Evolutionary conservation across 345 rosid genomes (phyloP).

Genomic region (Mangifera indica): DNA sequence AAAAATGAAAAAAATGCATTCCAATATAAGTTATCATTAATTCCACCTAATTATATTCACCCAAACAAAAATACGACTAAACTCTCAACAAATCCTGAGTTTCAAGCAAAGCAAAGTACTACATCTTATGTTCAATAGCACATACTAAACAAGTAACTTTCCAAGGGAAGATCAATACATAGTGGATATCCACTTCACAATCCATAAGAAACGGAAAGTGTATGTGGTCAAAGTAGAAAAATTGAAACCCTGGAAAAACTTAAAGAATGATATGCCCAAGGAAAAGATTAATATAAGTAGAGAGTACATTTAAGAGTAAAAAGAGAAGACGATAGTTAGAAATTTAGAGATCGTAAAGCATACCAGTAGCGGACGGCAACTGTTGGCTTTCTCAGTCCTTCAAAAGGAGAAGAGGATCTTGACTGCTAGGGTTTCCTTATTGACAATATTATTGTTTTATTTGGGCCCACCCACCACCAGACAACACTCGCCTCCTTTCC

Average conservation of each 20-base stretch:
- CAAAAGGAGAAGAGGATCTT: background rate
- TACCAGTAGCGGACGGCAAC: background rate
- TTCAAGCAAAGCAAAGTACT: background rate
- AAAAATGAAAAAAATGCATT: background rate
- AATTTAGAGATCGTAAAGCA: background rate
- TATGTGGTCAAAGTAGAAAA: background rate
- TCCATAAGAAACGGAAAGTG: background rate
- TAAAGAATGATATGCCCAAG: background rate
- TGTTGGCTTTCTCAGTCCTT: background rate
- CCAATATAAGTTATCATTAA: background rate
- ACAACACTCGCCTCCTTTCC: background rate
- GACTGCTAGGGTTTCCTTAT: background rate
- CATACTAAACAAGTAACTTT: background rate
- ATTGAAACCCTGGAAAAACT: background rate
- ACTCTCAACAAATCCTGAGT: background rate
- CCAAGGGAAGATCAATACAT: background rate
- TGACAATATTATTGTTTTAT: background rate
- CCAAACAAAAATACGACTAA: background rate
- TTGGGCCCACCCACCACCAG: conserved; percentile 4
- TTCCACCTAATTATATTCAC: background rate
- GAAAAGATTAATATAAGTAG: background rate
- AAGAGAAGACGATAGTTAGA: background rate
- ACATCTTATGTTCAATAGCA: background rate
- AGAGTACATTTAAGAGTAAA: too few relatives aligned
- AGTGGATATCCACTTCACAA: background rate